Conservation (phyloP, 2,329 filamentous ascomycete genomes). For the Myriosclerotinia curreyana region DNA sequence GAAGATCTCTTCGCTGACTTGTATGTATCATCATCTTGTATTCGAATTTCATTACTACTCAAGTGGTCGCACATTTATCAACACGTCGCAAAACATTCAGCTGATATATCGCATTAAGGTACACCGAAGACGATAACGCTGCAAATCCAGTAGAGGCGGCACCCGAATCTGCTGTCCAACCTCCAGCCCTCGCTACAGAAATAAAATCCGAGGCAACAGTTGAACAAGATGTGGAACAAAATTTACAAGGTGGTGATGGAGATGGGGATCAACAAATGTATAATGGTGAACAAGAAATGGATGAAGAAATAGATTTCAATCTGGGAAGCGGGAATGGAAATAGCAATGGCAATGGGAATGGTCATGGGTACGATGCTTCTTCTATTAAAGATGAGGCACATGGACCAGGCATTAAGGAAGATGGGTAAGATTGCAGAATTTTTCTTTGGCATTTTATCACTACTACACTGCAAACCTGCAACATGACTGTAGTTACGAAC, state of each 20-base stretch:
- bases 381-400: conserved; percentile 40
- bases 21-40: conserved; percentile 53
- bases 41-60: not conserved
- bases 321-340: conserved; percentile 47
- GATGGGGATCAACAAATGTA: conserved; percentile 43
- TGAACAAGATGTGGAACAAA: conserved; percentile 28
- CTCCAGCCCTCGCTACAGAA: conserved; percentile 31
- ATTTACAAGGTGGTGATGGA: conserved; percentile 42
- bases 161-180: conserved; percentile 34
- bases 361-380: conserved; percentile 25
- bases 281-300: conserved; percentile 49
- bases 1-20: conserved; percentile 95
- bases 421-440: conserved; percentile 67
- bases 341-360: conserved; percentile 27
- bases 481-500: conserved; percentile 26
- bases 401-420: conserved; percentile 78
- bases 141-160: conserved; percentile 41
- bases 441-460: conserved; percentile 31
- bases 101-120: conserved; percentile 45
- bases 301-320: conserved; percentile 60
- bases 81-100: conserved; percentile 4
- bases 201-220: conserved; percentile 29
- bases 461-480: conserved; percentile 22
- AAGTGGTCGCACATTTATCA: not conserved
- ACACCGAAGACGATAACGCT: conserved; percentile 63